Base-by-base conservation (phyloP, 78 protist genomes). In the Planoprotostelium fungivorum region DNA sequence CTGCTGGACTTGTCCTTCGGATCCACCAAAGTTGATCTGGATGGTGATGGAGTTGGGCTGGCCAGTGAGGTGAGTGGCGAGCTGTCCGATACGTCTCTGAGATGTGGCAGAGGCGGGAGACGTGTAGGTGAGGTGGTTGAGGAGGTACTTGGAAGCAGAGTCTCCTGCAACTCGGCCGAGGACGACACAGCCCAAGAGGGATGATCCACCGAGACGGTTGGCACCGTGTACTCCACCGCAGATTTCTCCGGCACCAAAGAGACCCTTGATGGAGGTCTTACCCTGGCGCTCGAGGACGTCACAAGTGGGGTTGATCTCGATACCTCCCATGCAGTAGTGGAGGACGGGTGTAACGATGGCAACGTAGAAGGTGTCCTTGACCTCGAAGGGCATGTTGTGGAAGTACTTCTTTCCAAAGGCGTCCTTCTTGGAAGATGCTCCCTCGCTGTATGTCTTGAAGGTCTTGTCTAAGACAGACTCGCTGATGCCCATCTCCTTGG, bases 161-260 rank as follows among this genome's bases (percentile, higher is more conserved):
- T 35, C 36, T 85, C 96, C 96, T 37, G 93, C 51, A 0, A 86
- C 73, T 0, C 96, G 93, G 0, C 98, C 98, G 84, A 88, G 96
- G 36, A 97, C 98, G 35, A 92, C 96, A 39, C 97, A 96, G 38
- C 96, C 98, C 37, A 94, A 88, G 38, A 97, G 94, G 1, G 97
- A 94, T 63, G 92, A 94, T 36, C 98, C 98, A 1, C 93, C 98
- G 28, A 96, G 95, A 1, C 98, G 91, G 88, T 97, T 97, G 35
- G n/a, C 63, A 23, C 98, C 98, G 93, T 97, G 98, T 36, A 97
- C 93, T 29, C 98, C 98, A 1, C 96, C 97, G 0, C 97, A 90
- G 28, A 93, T 96, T 92, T 97, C 98, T 0, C 98, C 98, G 0
- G 97, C 96, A 38, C 92, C 96, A 35, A n/a, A 94, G 73, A 97